Evolutionary conservation across 176 grass and related monocot genomes (phyloP), one percentile per base, ranked within the genome.

Genomic region (Hsuehochloa calcarea): DNA sequence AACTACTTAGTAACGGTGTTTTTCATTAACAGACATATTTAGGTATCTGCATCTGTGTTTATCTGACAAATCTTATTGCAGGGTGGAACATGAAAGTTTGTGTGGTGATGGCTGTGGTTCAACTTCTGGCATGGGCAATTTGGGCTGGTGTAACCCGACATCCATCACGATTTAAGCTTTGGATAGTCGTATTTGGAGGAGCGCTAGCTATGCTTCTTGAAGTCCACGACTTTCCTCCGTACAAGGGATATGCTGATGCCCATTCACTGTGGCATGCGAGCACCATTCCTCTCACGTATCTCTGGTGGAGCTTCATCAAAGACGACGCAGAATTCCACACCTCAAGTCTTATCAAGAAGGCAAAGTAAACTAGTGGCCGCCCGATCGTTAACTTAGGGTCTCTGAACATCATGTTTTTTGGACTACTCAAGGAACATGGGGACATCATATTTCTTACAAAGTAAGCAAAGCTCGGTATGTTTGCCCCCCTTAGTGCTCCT

Each of bases 21-120:
- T 38, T 68, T 54, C 72, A 45, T 22, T 82, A 9, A 45, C 17
- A 75, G 75, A 16, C 26, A 79, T 72, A 38, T 85, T 38, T 74
- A 35, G 45, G 45, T n/a, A 82, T 82, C 10, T 66, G 56, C 4
- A 37, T 68, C 4, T 1, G 11, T 63, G 13, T 77, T 86, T 82
- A 64, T 82, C 19, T 77, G 68, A 40, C 20, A 40, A 71, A 44
- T 72, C 8, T 82, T 58, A 74, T 85, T 43, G 76, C 85, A 98
- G 96, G 93, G 51, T 98, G 93, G 96, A 98, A 98, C 80, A 94
- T 98, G 96, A 98, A 90, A 92, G 93, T 98, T 22, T 98, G 96
- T 79, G 83, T 94, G 65, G 79, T 77, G 56, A 94, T 98, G 93
- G 96, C 84, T 47, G 87, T 54, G 38, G 76, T 88, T 72, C 93